Conservation (phyloP, 2,329 filamentous ascomycete species). For the Thermothelomyces thermophilus region DNA sequence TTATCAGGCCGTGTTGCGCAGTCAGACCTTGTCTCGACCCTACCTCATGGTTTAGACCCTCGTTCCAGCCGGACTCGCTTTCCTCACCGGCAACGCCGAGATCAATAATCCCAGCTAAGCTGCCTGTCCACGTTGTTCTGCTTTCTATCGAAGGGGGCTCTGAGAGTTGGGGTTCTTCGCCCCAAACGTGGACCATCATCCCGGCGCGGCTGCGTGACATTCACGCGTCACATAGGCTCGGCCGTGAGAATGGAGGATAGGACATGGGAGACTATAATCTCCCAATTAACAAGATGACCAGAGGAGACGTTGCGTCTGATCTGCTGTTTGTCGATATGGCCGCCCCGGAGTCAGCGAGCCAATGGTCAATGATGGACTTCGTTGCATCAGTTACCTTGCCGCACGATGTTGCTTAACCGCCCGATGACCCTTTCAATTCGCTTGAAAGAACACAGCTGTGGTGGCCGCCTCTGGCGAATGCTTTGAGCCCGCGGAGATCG, state of each 20-base stretch:
- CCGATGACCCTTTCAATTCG: too few relatives aligned
- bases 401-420: neutral
- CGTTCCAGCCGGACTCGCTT: slow-evolving; percentile 4
- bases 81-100: slow-evolving; percentile 33
- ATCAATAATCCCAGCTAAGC: slow-evolving; percentile 39
- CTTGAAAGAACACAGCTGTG: too few relatives aligned
- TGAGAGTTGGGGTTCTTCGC: too few relatives aligned
- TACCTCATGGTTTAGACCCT: slow-evolving; percentile 11
- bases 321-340: slow-evolving; percentile 8
- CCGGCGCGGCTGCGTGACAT: slow-evolving; percentile 5
- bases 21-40: too few relatives aligned
- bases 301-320: neutral
- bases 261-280: neutral
- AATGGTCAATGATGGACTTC: too few relatives aligned
- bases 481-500: neutral
- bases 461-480: too few relatives aligned
- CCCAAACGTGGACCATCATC: slow-evolving; percentile 24
- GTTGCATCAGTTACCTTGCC: neutral
- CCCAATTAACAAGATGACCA: slow-evolving; percentile 2
- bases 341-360: neutral
- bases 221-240: neutral
- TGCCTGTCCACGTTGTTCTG: too few relatives aligned
- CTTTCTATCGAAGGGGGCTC: too few relatives aligned
- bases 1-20: neutral
- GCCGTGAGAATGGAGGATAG: neutral